Base-by-base conservation (phyloP, 148 eudicot species). In the Camellia lanceoleosa region DNA sequence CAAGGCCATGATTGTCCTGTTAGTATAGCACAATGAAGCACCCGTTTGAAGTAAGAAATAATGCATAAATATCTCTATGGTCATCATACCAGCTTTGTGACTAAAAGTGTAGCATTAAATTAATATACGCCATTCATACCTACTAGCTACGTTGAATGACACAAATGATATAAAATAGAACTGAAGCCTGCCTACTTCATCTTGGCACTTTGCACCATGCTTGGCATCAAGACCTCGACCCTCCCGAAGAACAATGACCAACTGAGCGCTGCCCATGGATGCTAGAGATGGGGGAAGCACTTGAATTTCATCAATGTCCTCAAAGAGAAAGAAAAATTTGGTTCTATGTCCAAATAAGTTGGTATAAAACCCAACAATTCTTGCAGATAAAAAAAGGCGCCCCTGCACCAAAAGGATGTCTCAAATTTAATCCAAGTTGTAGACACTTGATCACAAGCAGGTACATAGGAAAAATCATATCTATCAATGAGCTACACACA, bases 311-410 rank as follows among this genome's bases (percentile, higher is more conserved):
- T 94, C 91, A 73, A 94, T 90, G 82, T 94, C 98, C 62, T 92
- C 97, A 97, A 94, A 94, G 0, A 94, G 84, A 79, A 92, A 94
- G 87, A 83, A 94, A 81, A 94, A 89, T 72, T 82, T 91, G 58
- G 95, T 91, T 77, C 90, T 94, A 67, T 91, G 95, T 59, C 97
- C 95, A 79, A 94, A 92, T 42, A 94, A 78, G 85, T 94, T 94
- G 10, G 91, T 88, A 80, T 94, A 86, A 84, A 94, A 94, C 71
- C 98, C 98, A 12, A 92, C 87, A 59, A 94, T 89, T 84, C 98
- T 90, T 19, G 95, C 92, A 55, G 98, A 94, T 70, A 94, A 83
- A 81, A 88, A 94, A 18, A 94, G 88, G 38, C 97, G 95, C 43
- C 98, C 98, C 98, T 94, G 87, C 82, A 82, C 77, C 81, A 82